These are phyloP conservation scores for Aspergillus fumigatus DNA, from an alignment of 2,329 filamentous ascomycete genomes.

Conservation along the genomic window DNA sequence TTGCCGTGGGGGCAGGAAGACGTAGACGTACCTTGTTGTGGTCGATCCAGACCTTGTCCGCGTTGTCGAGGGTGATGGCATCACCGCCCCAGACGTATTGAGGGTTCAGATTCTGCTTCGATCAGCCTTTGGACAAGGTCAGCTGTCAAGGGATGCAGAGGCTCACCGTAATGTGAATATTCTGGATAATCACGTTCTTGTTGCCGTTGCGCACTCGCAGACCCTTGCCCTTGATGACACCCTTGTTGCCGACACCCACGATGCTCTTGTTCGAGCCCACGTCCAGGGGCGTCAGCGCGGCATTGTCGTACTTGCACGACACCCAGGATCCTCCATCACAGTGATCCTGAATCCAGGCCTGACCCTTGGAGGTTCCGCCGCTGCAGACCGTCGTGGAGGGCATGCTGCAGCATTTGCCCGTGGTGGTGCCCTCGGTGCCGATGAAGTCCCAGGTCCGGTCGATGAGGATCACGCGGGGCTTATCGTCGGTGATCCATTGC, in stretches of 20 bases:
- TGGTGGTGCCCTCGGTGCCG: constrained; percentile 36
- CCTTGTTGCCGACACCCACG: constrained; percentile 49
- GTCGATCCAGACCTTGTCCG: constrained; percentile 47
- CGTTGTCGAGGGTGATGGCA: constrained; percentile 50
- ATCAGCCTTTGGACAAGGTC: not conserved
- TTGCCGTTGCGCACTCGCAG: constrained; percentile 46
- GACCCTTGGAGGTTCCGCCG: constrained; percentile 49
- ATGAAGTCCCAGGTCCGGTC: constrained; percentile 16
- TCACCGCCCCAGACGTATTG: constrained; percentile 59
- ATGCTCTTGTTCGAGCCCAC: constrained; percentile 57
- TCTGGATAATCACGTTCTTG: constrained; percentile 57
- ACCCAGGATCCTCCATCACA: constrained; percentile 46
- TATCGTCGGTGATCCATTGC: constrained; percentile 11
- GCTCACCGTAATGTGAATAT: not conserved
- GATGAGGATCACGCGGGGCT: constrained; percentile 6
- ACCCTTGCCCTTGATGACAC: constrained; percentile 56
- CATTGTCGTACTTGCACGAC: constrained; percentile 47
- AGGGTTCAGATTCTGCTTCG: constrained; percentile 49
- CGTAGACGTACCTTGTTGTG: constrained; percentile 40
- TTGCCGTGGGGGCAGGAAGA: not conserved
- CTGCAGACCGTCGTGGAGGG: constrained; percentile 45
- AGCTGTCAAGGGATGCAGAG: not conserved
- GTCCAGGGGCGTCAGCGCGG: constrained; percentile 47
- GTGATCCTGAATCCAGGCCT: constrained; percentile 54
- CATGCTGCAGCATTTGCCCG: constrained; percentile 24